Percentiles rank a stretch among this genome's conserved stretches.
These are phyloP conservation scores for Solanum chiquidenum DNA, from an alignment of 257 asterid genomes.

Conservation along the genomic window DNA sequence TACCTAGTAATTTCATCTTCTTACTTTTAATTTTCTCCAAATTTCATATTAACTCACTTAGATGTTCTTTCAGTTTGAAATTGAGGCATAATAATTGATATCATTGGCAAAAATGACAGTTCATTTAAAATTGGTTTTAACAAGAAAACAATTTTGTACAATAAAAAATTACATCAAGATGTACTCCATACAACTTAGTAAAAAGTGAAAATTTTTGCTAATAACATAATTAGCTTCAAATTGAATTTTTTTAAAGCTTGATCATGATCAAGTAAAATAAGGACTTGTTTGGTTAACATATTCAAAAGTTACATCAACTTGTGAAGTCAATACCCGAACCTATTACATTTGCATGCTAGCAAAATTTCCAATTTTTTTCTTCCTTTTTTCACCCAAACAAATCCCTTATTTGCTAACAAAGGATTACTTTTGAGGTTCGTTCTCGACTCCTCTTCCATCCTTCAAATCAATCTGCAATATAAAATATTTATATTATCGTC, in stretches of 20 bases:
- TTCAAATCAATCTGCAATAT: background rate
- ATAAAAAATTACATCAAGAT: background rate
- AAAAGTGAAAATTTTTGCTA: background rate
- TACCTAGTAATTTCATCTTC: background rate
- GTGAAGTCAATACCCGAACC: slow-evolving; percentile 89
- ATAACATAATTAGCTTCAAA: background rate
- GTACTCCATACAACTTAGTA: background rate
- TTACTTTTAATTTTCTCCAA: background rate
- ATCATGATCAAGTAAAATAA: background rate
- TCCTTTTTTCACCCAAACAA: background rate
- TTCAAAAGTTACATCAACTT: slow-evolving; percentile 16
- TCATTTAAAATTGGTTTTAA: background rate
- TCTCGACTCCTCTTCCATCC: slow-evolving; percentile 58
- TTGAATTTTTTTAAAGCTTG: background rate
- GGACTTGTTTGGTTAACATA: background rate
- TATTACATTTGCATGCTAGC: slow-evolving; percentile 23
- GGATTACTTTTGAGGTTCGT: slow-evolving; percentile 58
- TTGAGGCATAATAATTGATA: background rate
- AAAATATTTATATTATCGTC: background rate
- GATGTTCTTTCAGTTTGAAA: background rate
- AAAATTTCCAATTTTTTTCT: background rate
- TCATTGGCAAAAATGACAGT: background rate
- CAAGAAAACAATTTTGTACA: background rate
- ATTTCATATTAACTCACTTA: background rate
- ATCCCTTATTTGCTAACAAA: slow-evolving; percentile 9